Percentiles rank a stretch among this genome's conserved stretches.
Conservation (phyloP, 1,284 basidiomycete species). For the Takashimella koratensis region DNA sequence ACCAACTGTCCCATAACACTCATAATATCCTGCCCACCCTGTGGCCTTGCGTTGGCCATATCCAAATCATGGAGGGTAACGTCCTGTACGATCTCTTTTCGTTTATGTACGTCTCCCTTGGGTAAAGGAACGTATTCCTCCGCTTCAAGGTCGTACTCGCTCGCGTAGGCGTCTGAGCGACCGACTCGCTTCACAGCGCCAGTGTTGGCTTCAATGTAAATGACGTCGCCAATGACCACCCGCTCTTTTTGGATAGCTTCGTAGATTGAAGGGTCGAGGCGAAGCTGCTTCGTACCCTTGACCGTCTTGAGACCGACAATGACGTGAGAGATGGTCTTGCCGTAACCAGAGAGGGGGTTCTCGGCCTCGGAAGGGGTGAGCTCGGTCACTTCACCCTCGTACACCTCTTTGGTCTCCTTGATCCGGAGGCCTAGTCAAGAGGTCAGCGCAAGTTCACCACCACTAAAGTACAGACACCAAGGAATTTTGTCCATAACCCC, state of each 20-base stretch:
- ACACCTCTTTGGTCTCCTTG: conserved; percentile 98
- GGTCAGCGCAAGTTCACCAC: not conserved
- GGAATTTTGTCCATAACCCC: not conserved
- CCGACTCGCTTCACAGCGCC: conserved; percentile 98
- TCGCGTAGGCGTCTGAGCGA: conserved; percentile 94
- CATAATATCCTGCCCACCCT: conserved; percentile 94
- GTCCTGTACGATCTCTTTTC: conserved; percentile 95
- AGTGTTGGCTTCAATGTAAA: conserved; percentile 91
- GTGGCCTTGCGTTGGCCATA: conserved; percentile 90
- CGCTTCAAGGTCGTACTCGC: conserved; percentile 97
- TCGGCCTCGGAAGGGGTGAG: conserved; percentile 92
- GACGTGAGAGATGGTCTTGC: conserved; percentile 97
- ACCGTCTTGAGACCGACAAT: conserved; percentile 95
- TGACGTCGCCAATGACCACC: conserved; percentile 92
- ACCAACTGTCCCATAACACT: conserved; percentile 97
- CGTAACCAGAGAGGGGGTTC: conserved; percentile 93
- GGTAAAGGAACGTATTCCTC: conserved; percentile 97
- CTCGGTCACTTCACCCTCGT: conserved; percentile 97
- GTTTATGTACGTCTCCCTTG: conserved; percentile 97
- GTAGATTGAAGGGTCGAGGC: conserved; percentile 92
- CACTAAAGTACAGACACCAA: not conserved
- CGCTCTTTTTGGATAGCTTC: conserved; percentile 97
- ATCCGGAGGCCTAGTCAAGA: conserved; percentile 71
- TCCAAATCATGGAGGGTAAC: conserved; percentile 95
- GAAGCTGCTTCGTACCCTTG: conserved; percentile 95